Evolutionary conservation across 768 basidiomycete species (phyloP).

Genomic region (Kwoniella mangroviensis): DNA sequence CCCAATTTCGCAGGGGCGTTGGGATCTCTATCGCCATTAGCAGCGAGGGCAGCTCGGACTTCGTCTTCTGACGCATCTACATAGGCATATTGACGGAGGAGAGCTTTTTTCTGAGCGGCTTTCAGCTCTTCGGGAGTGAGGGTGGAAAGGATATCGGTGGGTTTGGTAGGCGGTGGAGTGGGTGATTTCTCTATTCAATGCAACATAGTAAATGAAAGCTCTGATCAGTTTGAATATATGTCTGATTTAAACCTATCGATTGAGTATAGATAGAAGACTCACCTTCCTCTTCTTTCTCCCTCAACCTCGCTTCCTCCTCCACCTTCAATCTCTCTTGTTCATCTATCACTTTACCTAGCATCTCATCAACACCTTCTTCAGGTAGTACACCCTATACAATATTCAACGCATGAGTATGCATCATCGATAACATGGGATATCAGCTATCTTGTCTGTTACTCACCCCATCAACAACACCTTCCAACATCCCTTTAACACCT

Average conservation of each 20-base stretch:
- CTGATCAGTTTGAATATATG: background rate
- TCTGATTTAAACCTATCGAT: too few species aligned
- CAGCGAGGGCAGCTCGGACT: constrained; percentile 2
- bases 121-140: constrained; percentile 51
- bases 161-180: constrained; percentile 1
- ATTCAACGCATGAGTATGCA: background rate
- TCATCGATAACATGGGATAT: background rate
- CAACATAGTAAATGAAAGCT: too few species aligned
- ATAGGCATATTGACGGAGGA: constrained; percentile 54
- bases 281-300: constrained; percentile 24
- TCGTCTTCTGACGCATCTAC: constrained; percentile 43
- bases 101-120: constrained; percentile 44
- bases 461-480: constrained; percentile 46
- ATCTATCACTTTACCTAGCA: constrained; percentile 30
- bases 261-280: too few species aligned
- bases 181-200: constrained; percentile 14
- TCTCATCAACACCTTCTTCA: constrained; percentile 39
- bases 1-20: constrained; percentile 39
- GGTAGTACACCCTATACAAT: constrained; percentile 27
- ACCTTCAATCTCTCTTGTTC: constrained; percentile 35
- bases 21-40: constrained; percentile 11
- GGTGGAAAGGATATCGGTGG: constrained; percentile 30
- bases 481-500: constrained; percentile 55
- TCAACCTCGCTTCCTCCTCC: constrained; percentile 21
- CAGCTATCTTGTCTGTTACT: background rate